Percentiles rank a stretch among this genome's conserved stretches.
Evolutionary conservation across 2,329 filamentous ascomycete genomes (phyloP).

Genomic region (Paraphoma chrysanthemicola): DNA sequence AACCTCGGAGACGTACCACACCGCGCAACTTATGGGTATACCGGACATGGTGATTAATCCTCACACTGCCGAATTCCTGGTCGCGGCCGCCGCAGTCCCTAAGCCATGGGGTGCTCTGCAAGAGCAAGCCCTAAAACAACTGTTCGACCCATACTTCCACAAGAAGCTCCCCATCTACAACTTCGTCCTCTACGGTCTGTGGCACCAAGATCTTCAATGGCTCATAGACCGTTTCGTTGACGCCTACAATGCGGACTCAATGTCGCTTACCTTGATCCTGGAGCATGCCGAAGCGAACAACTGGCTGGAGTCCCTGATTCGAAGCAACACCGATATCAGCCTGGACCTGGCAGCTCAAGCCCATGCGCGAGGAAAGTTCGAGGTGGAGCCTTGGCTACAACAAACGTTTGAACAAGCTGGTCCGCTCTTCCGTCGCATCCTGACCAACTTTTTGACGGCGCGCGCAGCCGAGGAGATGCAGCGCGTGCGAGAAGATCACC

Average conservation of each 20-base stretch:
- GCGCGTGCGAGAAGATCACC: conserved; percentile 73
- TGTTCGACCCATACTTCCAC: conserved; percentile 83
- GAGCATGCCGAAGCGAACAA: conserved; percentile 81
- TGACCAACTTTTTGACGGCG: conserved; percentile 82
- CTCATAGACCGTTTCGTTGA: conserved; percentile 81
- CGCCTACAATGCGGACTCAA: conserved; percentile 73
- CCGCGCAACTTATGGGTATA: conserved; percentile 63
- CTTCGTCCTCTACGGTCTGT: conserved; percentile 89
- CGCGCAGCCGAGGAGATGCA: conserved; percentile 83
- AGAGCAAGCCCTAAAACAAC: conserved; percentile 74
- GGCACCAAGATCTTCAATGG: conserved; percentile 90
- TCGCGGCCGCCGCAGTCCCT: conserved; percentile 77
- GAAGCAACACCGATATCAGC: conserved; percentile 81
- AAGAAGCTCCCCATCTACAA: conserved; percentile 80
- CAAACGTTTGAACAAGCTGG: conserved; percentile 70
- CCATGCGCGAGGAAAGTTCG: conserved; percentile 79
- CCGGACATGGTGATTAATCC: conserved; percentile 70
- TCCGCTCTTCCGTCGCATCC: conserved; percentile 70
- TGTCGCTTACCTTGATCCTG: conserved; percentile 72
- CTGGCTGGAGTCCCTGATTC: conserved; percentile 84
- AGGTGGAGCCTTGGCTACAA: conserved; percentile 81
- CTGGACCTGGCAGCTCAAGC: conserved; percentile 86
- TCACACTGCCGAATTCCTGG: conserved; percentile 79
- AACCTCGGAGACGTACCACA: conserved; percentile 63
- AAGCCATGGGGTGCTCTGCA: conserved; percentile 80